phyloP scores from a whole-genome alignment of 1,139 yeast genomes.

The Petasospora rhodanensis region DNA sequence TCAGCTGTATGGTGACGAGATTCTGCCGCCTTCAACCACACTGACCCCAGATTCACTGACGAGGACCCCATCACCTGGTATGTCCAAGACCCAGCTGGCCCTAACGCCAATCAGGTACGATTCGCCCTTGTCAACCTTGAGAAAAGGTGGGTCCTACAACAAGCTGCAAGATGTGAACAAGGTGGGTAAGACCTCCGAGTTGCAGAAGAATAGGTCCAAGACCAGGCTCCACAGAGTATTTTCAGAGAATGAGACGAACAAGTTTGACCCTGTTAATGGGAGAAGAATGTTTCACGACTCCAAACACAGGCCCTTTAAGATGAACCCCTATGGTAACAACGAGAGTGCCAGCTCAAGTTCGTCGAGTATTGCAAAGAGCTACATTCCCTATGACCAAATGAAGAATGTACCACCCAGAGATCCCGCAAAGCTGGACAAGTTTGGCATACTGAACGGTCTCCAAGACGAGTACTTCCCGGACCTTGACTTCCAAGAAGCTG shows the following conservation, averaged over 20 bases:
- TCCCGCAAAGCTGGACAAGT: too few relatives aligned
- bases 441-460: too few relatives aligned
- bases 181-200: constrained; percentile 9
- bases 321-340: too few relatives aligned
- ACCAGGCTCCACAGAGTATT: constrained; percentile 34
- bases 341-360: not conserved
- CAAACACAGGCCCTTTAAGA: constrained; percentile 33
- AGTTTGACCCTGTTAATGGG: constrained; percentile 47
- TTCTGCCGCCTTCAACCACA: too few relatives aligned
- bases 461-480: constrained; percentile 74
- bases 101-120: constrained; percentile 4
- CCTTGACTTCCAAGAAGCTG: constrained; percentile 40
- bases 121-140: constrained; percentile 2
- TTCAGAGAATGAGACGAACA: constrained; percentile 50
- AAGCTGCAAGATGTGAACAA: constrained; percentile 3
- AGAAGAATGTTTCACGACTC: constrained; percentile 48
- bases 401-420: too few relatives aligned
- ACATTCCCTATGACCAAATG: constrained; percentile 1
- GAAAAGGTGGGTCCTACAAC: constrained; percentile 5
- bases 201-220: constrained; percentile 7
- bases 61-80: not conserved
- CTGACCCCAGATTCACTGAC: not conserved
- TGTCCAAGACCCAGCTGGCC: constrained; percentile 1
- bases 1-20: constrained; percentile 8
- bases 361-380: constrained; percentile 2